phyloP scores from a whole-genome alignment of 202 grass and related monocot genomes.

The Miscanthus sacchariflorus region DNA sequence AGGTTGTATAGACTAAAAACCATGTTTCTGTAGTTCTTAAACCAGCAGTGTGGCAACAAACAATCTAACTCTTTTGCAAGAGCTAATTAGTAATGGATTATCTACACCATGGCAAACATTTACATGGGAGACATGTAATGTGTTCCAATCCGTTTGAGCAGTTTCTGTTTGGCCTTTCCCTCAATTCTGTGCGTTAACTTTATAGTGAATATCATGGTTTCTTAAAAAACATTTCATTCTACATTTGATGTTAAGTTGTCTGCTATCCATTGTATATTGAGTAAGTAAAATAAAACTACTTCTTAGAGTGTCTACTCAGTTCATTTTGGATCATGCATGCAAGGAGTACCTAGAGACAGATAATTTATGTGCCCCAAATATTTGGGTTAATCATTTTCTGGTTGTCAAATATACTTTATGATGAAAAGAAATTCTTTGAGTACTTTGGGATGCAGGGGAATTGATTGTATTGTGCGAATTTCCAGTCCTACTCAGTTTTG shows the following conservation, averaged over 20 bases:
- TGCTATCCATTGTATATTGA: not conserved
- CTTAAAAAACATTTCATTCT: not conserved
- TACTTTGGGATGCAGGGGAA: not conserved
- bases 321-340: slow-evolving; percentile 17
- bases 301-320: not conserved
- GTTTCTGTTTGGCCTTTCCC: not conserved
- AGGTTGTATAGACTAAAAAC: not conserved
- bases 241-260: not conserved
- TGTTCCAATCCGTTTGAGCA: not conserved
- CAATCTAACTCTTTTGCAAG: not conserved
- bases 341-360: not conserved
- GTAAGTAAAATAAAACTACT: not conserved
- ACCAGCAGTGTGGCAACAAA: not conserved
- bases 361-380: not conserved
- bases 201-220: not conserved
- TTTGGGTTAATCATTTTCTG: slow-evolving; percentile 16
- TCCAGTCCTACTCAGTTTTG: not conserved
- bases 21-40: slow-evolving; percentile 6
- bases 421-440: not conserved
- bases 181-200: not conserved
- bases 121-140: not conserved
- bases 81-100: not conserved
- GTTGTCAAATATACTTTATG: slow-evolving; percentile 8
- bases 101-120: slow-evolving; percentile 11
- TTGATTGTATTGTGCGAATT: not conserved